Percentiles rank a stretch among this genome's conserved stretches.
Conservation (phyloP, 2,329 filamentous ascomycete species). For the Ascosphaera acerosa region DNA sequence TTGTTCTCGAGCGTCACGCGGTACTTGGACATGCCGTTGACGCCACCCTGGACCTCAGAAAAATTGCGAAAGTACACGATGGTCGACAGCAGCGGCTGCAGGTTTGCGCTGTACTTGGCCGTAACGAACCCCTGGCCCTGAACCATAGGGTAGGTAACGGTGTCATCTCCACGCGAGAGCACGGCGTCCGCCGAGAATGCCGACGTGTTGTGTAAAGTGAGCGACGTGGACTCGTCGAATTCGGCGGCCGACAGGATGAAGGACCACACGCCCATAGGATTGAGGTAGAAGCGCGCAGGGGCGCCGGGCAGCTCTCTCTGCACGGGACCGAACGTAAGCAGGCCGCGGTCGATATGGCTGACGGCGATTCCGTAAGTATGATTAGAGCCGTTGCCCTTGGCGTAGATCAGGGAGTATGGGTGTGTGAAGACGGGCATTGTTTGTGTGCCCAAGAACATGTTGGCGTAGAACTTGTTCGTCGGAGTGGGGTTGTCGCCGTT, state of each 20-base stretch:
- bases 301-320: conserved; percentile 26
- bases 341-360: conserved; percentile 42
- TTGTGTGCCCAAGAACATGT: conserved; percentile 54
- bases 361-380: conserved; percentile 54
- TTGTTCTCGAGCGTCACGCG: conserved; percentile 45
- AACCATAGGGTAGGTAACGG: conserved; percentile 54
- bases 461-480: conserved; percentile 41
- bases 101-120: conserved; percentile 39
- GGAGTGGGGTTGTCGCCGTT: conserved; percentile 12
- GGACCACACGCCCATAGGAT: conserved; percentile 59
- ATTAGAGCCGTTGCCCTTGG: conserved; percentile 33
- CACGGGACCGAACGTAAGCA: conserved; percentile 39
- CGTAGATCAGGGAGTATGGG: conserved; percentile 47
- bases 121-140: conserved; percentile 83
- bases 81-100: conserved; percentile 47
- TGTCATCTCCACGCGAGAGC: conserved; percentile 31
- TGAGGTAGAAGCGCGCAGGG: conserved; percentile 48
- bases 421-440: conserved; percentile 44
- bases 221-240: conserved; percentile 32
- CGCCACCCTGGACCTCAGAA: conserved; percentile 25
- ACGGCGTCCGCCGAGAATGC: conserved; percentile 41
- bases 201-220: conserved; percentile 27
- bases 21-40: conserved; percentile 49
- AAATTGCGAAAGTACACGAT: conserved; percentile 49
- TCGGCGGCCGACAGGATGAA: conserved; percentile 57